These are phyloP conservation scores for Geotrichum siamense DNA, from an alignment of 1,139 yeast species.

Conservation along the genomic window DNA sequence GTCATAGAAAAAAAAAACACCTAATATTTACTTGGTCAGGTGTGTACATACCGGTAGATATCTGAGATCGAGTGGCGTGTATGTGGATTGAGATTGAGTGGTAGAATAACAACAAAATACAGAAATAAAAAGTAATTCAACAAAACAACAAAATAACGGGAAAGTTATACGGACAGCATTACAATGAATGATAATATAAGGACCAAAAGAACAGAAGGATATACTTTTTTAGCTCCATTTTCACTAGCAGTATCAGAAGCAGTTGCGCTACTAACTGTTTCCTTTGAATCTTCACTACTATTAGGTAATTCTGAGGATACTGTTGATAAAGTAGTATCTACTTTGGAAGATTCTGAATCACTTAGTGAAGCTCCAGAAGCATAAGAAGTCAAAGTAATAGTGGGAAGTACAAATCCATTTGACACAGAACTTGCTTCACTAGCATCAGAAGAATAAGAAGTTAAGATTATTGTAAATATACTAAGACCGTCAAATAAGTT, in stretches of 20 bases:
- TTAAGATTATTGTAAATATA: background rate
- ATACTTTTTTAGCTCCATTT: background rate
- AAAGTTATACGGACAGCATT: background rate
- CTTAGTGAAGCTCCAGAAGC: constrained; percentile 2
- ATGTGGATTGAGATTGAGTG: background rate
- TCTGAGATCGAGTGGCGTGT: too few relatives aligned
- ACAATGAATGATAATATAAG: background rate
- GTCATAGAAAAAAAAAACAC: background rate
- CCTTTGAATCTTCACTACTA: background rate
- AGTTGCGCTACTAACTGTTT: too few relatives aligned
- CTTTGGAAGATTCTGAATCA: background rate
- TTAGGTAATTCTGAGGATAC: constrained; percentile 1
- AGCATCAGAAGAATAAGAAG: constrained; percentile 2
- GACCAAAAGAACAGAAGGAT: background rate
- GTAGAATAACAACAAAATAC: background rate
- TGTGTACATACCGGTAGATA: background rate
- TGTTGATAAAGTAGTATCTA: constrained; percentile 6
- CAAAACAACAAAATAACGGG: constrained; percentile 1
- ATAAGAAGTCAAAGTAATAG: background rate
- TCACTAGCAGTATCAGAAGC: constrained; percentile 4
- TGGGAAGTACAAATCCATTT: background rate
- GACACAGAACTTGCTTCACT: constrained; percentile 1
- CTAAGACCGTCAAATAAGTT: background rate
- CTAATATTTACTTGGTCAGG: background rate
- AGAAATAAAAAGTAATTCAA: background rate